Base-by-base conservation (phyloP, 2,329 filamentous ascomycete species). In the Aspergillus sp. region DNA sequence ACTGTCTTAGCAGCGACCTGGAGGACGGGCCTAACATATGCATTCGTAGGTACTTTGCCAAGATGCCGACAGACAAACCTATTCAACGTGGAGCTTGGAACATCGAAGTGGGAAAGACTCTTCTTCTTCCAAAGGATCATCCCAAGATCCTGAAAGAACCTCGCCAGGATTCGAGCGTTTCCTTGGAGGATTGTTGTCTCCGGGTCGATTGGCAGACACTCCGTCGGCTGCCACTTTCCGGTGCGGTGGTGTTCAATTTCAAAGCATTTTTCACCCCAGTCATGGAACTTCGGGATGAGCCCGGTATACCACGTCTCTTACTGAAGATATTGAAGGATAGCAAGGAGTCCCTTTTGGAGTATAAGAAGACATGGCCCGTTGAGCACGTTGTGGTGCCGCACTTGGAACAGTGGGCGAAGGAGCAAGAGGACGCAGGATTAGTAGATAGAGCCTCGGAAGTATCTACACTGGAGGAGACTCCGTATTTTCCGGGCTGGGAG, bases 161-260 rank as follows among this genome's bases (percentile, higher is more conserved):
- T 0, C 87, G 9, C 26, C 26, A 91, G 57, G 76, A 82, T 44
- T 73, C 79, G 0, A 70, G 75, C 17, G 73, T 93, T 5, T 73
- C 71, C 0, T 65, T 84, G 2, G 77, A 82, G 0, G 81, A 88
- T 32, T 76, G 88, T 56, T 75, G 87, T 55, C 75, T 95, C 1
- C 82, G 90, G 4, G 89, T 94, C 1, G 90, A 95, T 68, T 95
- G 90, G 89, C 90, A 95, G 71, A 95, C 90, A 0, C 74, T 95
- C 3, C 83, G 90, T 2, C 82, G 90, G 2, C 73, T 95, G 0
- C 90, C 90, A 0, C 75, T 95, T 0, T 90, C 87, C 0, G 89
- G 82, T 0, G 86, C 81, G 0, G 76, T 95, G 1, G 82, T 90
- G 0, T 95, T 95, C 76, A 95, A 94, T 69, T 95, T 93, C 81